These are phyloP conservation scores for Trametes punicea DNA, from an alignment of 768 basidiomycete species.

Conservation along the genomic window DNA sequence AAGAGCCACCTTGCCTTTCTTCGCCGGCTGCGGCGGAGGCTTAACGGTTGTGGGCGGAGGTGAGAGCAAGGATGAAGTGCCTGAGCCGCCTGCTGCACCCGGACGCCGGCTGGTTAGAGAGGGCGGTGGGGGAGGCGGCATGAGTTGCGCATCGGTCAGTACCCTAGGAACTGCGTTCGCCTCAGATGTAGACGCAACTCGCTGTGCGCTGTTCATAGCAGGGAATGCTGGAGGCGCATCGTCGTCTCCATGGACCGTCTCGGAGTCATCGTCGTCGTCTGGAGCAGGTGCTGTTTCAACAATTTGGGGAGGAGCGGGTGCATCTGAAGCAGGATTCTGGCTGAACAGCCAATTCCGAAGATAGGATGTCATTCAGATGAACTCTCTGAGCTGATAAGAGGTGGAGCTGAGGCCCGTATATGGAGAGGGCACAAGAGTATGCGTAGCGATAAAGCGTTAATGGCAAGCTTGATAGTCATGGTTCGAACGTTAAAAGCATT, in stretches of 20 bases:
- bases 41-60: constrained; percentile 63
- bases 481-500: too few species aligned
- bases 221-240: constrained; percentile 72
- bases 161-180: constrained; percentile 42
- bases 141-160: constrained; percentile 51
- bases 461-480: too few species aligned
- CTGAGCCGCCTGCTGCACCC: constrained; percentile 24
- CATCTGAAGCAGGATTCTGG: constrained; percentile 24
- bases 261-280: constrained; percentile 39
- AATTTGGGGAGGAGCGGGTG: constrained; percentile 34
- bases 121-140: constrained; percentile 45
- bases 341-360: constrained; percentile 53
- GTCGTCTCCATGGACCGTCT: constrained; percentile 36
- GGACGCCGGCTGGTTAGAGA: constrained; percentile 35
- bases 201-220: constrained; percentile 66
- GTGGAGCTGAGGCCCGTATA: too few species aligned
- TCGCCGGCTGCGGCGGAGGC: constrained; percentile 52
- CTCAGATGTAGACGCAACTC: constrained; percentile 33
- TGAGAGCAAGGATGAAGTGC: constrained; percentile 36
- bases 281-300: constrained; percentile 35
- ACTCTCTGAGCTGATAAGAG: background rate
- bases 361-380: constrained; percentile 49
- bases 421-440: too few species aligned
- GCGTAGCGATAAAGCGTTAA: too few species aligned
- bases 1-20: constrained; percentile 77